Percentiles rank a stretch among this genome's conserved stretches.
phyloP scores from a whole-genome alignment of 2,329 filamentous ascomycete genomes.

The Mollisiaceae sp. region DNA sequence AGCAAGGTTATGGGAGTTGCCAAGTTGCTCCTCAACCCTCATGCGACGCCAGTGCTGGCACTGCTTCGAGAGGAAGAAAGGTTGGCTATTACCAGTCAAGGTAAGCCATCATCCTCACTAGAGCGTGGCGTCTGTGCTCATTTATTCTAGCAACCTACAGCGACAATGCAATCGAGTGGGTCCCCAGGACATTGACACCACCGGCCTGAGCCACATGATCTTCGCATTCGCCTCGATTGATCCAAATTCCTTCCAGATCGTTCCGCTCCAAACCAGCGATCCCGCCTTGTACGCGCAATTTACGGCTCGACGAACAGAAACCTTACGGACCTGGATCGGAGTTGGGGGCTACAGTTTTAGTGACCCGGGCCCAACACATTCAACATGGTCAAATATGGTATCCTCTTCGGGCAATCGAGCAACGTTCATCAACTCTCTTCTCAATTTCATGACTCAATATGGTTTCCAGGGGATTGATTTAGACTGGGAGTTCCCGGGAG shows the following conservation, averaged over 20 bases:
- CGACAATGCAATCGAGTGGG: slow-evolving; percentile 25
- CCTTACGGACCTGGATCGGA: slow-evolving; percentile 25
- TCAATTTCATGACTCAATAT: slow-evolving; percentile 43
- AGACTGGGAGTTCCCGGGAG: slow-evolving; percentile 53
- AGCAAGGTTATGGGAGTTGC: slow-evolving; percentile 46
- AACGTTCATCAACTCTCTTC: slow-evolving; percentile 46
- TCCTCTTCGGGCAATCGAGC: slow-evolving; percentile 37
- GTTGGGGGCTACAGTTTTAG: slow-evolving; percentile 31
- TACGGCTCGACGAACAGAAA: slow-evolving; percentile 22
- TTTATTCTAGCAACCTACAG: not conserved
- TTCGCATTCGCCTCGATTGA: slow-evolving; percentile 51
- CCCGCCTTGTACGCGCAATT: slow-evolving; percentile 22
- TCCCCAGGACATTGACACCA: slow-evolving; percentile 35
- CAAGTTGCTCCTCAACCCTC: slow-evolving; percentile 32
- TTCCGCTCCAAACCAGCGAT: slow-evolving; percentile 36
- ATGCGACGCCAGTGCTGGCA: slow-evolving; percentile 34
- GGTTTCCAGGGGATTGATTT: slow-evolving; percentile 52
- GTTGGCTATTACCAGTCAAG: slow-evolving; percentile 46
- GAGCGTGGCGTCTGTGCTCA: not conserved
- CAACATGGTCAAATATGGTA: slow-evolving; percentile 42
- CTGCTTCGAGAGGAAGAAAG: slow-evolving; percentile 38
- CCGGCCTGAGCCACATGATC: slow-evolving; percentile 35
- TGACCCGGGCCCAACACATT: slow-evolving; percentile 35
- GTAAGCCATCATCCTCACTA: slow-evolving; percentile 6
- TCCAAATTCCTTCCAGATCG: slow-evolving; percentile 40